Percentiles rank a stretch among this genome's conserved stretches.
Conservation (phyloP, 768 basidiomycete genomes). For the Pholiota molesta region DNA sequence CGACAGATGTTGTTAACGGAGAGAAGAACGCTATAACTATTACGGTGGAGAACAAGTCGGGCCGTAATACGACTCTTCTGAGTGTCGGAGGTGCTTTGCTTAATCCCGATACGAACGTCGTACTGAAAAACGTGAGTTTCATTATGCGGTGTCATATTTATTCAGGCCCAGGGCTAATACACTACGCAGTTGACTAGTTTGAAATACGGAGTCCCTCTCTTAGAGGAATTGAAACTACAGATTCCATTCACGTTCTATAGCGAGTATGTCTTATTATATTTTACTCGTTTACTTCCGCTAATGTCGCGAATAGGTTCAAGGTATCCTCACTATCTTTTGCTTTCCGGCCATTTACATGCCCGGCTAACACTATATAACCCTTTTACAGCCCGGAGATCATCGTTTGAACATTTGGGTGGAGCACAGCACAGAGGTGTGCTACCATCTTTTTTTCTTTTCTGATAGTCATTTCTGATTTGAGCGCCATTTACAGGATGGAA, state of each 20-base stretch:
- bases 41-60: constrained; percentile 75
- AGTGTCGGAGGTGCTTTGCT: constrained; percentile 70
- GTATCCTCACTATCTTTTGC: constrained; percentile 32
- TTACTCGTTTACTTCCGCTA: constrained; percentile 7
- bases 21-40: constrained; percentile 72
- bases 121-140: constrained; percentile 70
- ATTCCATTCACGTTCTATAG: constrained; percentile 78
- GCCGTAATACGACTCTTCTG: constrained; percentile 68
- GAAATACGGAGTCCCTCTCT: constrained; percentile 53
- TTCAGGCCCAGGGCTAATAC: neutral
- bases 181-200: constrained; percentile 56
- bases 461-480: neutral
- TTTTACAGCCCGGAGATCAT: constrained; percentile 68
- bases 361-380: neutral
- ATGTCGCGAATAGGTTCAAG: constrained; percentile 54
- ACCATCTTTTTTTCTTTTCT: neutral
- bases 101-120: constrained; percentile 58
- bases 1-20: constrained; percentile 80
- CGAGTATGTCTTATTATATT: constrained; percentile 58
- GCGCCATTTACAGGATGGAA: constrained; percentile 46
- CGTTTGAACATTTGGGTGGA: constrained; percentile 80
- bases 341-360: neutral
- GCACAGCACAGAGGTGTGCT: constrained; percentile 60
- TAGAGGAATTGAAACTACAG: constrained; percentile 59
- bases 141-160: neutral